Evolutionary conservation across 73 alveolate genomes (phyloP), one percentile per base, ranked within the genome.

Genomic region (Blepharisma japonicum): DNA sequence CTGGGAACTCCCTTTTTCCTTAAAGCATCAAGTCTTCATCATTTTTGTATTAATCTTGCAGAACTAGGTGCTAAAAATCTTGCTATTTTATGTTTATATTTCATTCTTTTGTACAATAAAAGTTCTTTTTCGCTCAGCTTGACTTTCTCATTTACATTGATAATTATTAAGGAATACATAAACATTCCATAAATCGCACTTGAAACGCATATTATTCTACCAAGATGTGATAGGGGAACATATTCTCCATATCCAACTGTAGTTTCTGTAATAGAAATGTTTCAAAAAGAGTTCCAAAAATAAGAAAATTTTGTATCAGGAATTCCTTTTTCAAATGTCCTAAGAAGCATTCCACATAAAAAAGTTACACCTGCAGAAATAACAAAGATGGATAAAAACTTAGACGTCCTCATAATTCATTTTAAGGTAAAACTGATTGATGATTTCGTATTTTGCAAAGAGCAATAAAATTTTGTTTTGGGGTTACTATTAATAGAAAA

Each of bases 271-370:
- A 14, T 14, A 61, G 74, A 61, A 14, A 61, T 39, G 5, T 14
- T 61, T 39, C 74, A 61, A 61, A 61, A 61, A 25, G 47, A n/a
- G 23, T 61, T 61, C 48, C 74, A 61, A 61, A 61, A 8, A 61
- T 25, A 18, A 61, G 46, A 14, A 61, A 61, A 61, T 32, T 32
- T 32, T 3, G 42, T 32, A 32, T 32, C 42, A n/a, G 38, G 49
- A 5, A 61, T 25, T 14, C 74, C 23, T 25, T 25, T 14, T 61
- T 61, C 74, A 61, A 18, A 61, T 18, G 23, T 39, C 14, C 23
- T n/a, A 32, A 32, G 42, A 32, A 32, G 42, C 42, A 32, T 32
- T 3, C 42, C 42, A 32, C 42, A 32, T 32, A 32, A 32, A 32
- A 32, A 3, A 32, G 42, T 32, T 32, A 32, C 42, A 32, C 42